A percentile compares a stretch with the other conserved stretches of the same genome.
phyloP scores from a whole-genome alignment of 176 grass and related monocot genomes.

The Ensete ventricosum region DNA sequence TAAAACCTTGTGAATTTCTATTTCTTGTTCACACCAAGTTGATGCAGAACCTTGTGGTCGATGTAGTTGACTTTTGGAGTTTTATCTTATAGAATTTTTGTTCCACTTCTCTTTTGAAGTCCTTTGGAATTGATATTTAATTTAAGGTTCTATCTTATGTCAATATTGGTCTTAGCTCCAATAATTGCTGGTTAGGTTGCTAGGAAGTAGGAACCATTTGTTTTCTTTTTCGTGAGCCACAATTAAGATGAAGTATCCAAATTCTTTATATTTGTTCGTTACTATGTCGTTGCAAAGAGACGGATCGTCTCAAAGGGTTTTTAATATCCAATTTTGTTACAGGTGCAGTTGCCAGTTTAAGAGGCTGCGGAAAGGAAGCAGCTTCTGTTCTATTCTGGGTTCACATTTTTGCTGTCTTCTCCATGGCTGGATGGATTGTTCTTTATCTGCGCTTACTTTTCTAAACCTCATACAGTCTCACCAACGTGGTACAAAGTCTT shows the following conservation, averaged over 20 bases:
- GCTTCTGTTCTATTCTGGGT: constrained; percentile 97
- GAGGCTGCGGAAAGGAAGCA: constrained; percentile 95
- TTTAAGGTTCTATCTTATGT: too few species aligned
- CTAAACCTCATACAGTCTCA: constrained; percentile 5
- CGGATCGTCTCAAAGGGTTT: constrained; percentile 16
- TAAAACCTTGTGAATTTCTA: background rate
- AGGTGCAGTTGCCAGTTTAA: constrained; percentile 87
- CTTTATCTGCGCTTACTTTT: constrained; percentile 77
- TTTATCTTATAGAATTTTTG: too few species aligned
- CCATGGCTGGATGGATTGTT: constrained; percentile 95
- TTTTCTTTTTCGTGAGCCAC: background rate
- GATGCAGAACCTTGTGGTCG: background rate
- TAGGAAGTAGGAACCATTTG: too few species aligned
- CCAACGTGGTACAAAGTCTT: background rate
- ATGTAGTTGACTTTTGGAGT: too few species aligned
- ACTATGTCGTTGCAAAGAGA: background rate
- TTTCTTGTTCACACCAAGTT: constrained; percentile 1
- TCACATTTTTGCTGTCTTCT: constrained; percentile 93
- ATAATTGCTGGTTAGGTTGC: too few species aligned
- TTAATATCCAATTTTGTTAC: constrained; percentile 7
- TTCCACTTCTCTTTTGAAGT: too few species aligned
- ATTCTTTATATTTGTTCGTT: background rate
- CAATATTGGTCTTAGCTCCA: too few species aligned
- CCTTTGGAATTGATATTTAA: too few species aligned
- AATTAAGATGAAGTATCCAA: background rate